Evolutionary conservation across 1,139 yeast genomes (phyloP), one percentile per base, ranked within the genome.

Genomic region (Casaregolazyma suthepensis): DNA sequence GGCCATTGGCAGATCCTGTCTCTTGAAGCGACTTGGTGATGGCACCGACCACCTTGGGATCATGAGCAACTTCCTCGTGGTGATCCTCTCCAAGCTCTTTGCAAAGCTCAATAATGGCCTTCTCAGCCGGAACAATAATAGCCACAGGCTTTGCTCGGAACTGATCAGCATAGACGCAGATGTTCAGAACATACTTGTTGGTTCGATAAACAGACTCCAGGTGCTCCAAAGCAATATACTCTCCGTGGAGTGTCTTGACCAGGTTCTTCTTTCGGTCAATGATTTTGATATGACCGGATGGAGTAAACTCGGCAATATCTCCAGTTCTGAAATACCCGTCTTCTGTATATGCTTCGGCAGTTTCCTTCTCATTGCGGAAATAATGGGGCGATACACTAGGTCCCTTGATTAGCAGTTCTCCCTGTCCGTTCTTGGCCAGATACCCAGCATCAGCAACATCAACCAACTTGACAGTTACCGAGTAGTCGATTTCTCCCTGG

Each of bases 251-350:
- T 19, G 99, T 94, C 79, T 94, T 94, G 64, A 94, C 96, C 71
- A 94, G 78, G 71, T 94, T 94, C 83, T 94, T 94, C 77, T 83
- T 87, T 71, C 99, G 87, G 74, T 94, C 99, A 70, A 94, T 87
- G 60, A 94, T 78, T 66, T 78, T 82, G 66, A 94, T 75, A 56
- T 82, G 83, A 62, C 99, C 99, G 60, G 77, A 78, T 22, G 82
- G 60, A 46, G 93, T 80, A 96, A 96, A 90, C 75, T 89, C 93
- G 66, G 93, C 97, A 70, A 94, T 89, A 72, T 94, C 99, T 71
- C 99, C 99, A 46, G 99, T 93, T 68, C 77, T 80, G 76, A 94
- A 94, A 97, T 98, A 94, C 31, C 93, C 95, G 59, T 90, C 96
- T 53, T 78, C 76, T 48, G 88, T 82, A 65, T 87, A 85, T 0